These are phyloP conservation scores for Paramyrothecium sp. DNA, from an alignment of 2,329 filamentous ascomycete genomes.

Conservation along the genomic window DNA sequence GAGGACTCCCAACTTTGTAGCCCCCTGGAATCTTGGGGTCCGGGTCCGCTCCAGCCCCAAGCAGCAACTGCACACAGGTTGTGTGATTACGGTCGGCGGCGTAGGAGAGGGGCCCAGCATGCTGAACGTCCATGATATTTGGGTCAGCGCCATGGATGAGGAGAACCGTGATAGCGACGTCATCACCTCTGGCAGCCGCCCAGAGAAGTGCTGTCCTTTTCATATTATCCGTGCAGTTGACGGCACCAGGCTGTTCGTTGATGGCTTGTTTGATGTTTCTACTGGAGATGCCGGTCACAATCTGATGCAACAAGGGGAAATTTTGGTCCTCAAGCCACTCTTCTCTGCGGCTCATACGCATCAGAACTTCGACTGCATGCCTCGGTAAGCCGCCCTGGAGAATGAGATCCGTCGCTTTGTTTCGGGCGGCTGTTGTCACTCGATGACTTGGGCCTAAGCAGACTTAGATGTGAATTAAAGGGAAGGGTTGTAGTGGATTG, in stretches of 20 bases:
- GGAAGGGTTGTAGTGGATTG: neutral
- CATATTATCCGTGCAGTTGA: neutral
- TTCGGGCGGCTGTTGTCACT: neutral
- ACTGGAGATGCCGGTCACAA: too few relatives aligned
- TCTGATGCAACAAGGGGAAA: neutral
- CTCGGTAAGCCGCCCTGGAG: neutral
- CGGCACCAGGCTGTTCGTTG: neutral
- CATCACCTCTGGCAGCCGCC: neutral
- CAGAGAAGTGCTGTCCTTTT: neutral
- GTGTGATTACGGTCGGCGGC: neutral
- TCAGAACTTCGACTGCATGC: neutral
- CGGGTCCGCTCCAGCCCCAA: neutral
- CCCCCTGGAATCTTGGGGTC: neutral
- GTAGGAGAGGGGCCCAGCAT: neutral
- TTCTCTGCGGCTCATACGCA: neutral
- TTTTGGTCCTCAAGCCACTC: neutral
- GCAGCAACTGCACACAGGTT: neutral
- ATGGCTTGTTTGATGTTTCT: too few relatives aligned
- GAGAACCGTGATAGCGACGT: neutral
- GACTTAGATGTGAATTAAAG: neutral
- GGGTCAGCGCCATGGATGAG: neutral
- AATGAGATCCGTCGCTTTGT: neutral
- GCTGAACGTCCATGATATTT: neutral
- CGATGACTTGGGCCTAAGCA: neutral
- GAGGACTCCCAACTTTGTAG: neutral